Evolutionary conservation across 306 rosid genomes (phyloP).

Genomic region (Rubus parviflorus): DNA sequence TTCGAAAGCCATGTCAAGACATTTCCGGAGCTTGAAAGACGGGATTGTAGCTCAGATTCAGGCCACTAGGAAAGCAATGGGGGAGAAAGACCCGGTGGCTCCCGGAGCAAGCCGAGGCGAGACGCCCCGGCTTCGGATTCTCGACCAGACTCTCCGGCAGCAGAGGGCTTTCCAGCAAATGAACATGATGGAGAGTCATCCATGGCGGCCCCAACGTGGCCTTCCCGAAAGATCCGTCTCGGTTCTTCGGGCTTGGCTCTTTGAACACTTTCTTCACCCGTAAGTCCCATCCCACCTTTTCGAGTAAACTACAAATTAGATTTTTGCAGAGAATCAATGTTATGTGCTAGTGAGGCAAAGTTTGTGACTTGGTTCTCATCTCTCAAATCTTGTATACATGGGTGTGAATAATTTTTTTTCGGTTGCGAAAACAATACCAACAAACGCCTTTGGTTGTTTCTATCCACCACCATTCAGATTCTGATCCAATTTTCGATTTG

Average conservation of each 20-base stretch:
- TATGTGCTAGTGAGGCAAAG: conserved; percentile 7
- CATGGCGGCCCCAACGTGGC: conserved; percentile 99
- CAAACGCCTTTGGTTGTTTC: conserved; percentile 46
- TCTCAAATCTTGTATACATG: conserved; percentile 10
- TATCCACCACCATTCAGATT: conserved; percentile 65
- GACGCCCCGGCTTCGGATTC: conserved; percentile 77
- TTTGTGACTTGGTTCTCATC: conserved; percentile 5
- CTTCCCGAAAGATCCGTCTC: conserved; percentile 94
- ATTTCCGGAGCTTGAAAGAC: conserved; percentile 76
- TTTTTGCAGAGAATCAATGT: conserved; percentile 51
- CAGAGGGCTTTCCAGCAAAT: conserved; percentile 90
- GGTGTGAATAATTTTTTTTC: conserved; percentile 39
- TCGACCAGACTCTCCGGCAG: conserved; percentile 76
- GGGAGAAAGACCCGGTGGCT: conserved; percentile 73
- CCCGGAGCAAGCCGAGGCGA: conserved; percentile 82
- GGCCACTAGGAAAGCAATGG: conserved; percentile 65
- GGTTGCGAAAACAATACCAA: conserved; percentile 30
- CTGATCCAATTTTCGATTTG: conserved; percentile 30
- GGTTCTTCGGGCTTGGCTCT: conserved; percentile 90
- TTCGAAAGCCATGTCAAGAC: conserved; percentile 85
- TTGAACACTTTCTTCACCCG: conserved; percentile 99
- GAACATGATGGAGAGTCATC: conserved; percentile 87
- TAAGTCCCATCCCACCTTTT: conserved; percentile 29
- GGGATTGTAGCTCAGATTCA: conserved; percentile 67
- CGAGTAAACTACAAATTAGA: conserved; percentile 39